Evolutionary conservation across 1,284 basidiomycete species (phyloP).

Genomic region (Sporisorium exsertum): DNA sequence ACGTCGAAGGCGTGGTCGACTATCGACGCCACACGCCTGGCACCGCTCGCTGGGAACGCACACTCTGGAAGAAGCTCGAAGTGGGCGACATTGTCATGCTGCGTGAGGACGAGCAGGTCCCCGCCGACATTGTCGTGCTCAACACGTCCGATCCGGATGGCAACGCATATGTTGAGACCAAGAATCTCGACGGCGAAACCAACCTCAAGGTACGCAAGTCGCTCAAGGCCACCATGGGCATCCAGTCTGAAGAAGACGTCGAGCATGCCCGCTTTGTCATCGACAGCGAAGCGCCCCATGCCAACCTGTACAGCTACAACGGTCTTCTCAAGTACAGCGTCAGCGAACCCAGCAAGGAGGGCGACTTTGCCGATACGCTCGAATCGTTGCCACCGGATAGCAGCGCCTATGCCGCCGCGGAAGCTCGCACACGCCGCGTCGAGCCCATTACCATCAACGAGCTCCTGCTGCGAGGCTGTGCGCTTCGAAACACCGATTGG

Average conservation of each 20-base stretch:
- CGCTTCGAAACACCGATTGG: constrained; percentile 93
- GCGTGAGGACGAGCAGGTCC: constrained; percentile 92
- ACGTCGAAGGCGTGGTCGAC: constrained; percentile 73
- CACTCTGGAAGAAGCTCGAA: constrained; percentile 97
- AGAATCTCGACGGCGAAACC: constrained; percentile 96
- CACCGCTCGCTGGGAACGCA: constrained; percentile 89
- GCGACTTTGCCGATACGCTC: constrained; percentile 33
- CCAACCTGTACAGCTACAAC: constrained; percentile 91
- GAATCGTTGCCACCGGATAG: constrained; percentile 40
- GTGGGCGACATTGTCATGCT: constrained; percentile 95
- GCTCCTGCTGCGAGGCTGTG: constrained; percentile 88
- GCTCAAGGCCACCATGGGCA: constrained; percentile 80
- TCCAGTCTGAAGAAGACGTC: constrained; percentile 89
- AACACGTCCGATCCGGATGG: constrained; percentile 73
- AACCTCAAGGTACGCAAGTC: constrained; percentile 89
- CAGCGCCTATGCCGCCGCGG: constrained; percentile 52
- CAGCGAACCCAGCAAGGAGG: constrained; percentile 50
- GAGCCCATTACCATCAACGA: constrained; percentile 85
- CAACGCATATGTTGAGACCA: constrained; percentile 73
- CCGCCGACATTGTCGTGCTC: constrained; percentile 91
- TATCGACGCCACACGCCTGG: constrained; percentile 79
- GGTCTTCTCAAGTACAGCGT: constrained; percentile 80
- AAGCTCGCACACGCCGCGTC: constrained; percentile 67
- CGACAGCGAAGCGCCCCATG: constrained; percentile 92
- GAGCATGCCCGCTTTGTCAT: constrained; percentile 87